Conservation (phyloP, 75 land plant species). For the Chamaecyparis obtusa region DNA sequence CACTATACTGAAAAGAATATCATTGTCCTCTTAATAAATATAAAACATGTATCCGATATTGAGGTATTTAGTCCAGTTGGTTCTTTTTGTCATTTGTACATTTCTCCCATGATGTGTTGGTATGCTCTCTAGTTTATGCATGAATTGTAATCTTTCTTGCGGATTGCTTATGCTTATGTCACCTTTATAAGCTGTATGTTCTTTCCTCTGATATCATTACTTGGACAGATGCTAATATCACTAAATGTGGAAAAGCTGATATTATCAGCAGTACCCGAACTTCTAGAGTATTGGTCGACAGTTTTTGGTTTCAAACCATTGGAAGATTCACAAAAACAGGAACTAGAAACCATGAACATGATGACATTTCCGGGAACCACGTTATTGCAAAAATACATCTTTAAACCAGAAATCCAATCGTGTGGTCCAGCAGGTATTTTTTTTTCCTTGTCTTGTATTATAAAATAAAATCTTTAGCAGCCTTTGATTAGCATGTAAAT, state of each 20-base stretch:
- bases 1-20: neutral
- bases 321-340: constrained; percentile 41
- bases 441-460: neutral
- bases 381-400: constrained; percentile 55
- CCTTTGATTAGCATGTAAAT: neutral
- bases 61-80: neutral
- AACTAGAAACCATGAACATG: constrained; percentile 54
- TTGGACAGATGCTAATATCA: constrained; percentile 65
- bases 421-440: neutral
- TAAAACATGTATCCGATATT: neutral
- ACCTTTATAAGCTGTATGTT: constrained; percentile 1
- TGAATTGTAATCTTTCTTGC: neutral
- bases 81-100: neutral
- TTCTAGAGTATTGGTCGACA: constrained; percentile 81
- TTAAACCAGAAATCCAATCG: neutral
- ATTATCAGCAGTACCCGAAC: constrained; percentile 77
- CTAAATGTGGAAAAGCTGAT: constrained; percentile 76
- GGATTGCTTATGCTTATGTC: neutral
- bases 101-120: neutral
- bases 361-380: constrained; percentile 90
- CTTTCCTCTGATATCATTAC: neutral
- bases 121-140: neutral
- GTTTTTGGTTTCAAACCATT: constrained; percentile 79
- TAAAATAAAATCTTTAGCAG: neutral
- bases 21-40: neutral